Percentiles rank a stretch among this genome's conserved stretches.
phyloP scores from a whole-genome alignment of 1,284 basidiomycete species.

The Ganoderma leucocontextum region DNA sequence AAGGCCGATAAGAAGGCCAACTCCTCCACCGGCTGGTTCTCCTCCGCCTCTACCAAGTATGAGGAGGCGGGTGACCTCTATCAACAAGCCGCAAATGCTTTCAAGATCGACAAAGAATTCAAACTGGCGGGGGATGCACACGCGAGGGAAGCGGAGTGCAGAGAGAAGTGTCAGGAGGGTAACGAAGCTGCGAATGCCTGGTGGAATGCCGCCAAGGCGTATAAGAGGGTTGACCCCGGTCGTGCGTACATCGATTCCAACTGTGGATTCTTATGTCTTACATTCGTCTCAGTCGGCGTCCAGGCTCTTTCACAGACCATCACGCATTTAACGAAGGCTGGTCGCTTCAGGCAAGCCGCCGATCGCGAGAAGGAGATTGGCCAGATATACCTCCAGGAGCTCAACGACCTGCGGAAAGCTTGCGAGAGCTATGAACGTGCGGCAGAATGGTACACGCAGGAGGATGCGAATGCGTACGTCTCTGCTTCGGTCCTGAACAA shows the following conservation, averaged over 20 bases:
- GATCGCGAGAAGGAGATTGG: slow-evolving; percentile 98
- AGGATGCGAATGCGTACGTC: slow-evolving; percentile 93
- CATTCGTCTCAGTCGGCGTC: slow-evolving; percentile 75
- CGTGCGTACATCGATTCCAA: slow-evolving; percentile 55
- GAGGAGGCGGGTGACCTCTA: slow-evolving; percentile 96
- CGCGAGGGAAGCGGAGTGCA: slow-evolving; percentile 90
- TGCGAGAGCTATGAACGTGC: slow-evolving; percentile 93
- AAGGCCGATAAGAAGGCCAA: slow-evolving; percentile 94
- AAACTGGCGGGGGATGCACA: slow-evolving; percentile 91
- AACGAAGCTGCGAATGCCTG: slow-evolving; percentile 97
- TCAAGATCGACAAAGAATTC: slow-evolving; percentile 94
- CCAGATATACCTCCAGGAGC: slow-evolving; percentile 88
- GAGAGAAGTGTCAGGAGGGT: slow-evolving; percentile 84
- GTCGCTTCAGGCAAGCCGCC: slow-evolving; percentile 96
- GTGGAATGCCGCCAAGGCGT: slow-evolving; percentile 96
- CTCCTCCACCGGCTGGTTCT: slow-evolving; percentile 88
- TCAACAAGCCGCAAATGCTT: slow-evolving; percentile 93
- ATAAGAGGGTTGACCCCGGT: slow-evolving; percentile 87
- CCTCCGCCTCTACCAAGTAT: slow-evolving; percentile 80
- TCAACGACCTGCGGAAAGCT: slow-evolving; percentile 79
- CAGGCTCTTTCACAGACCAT: slow-evolving; percentile 91
- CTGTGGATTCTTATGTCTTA: not conserved
- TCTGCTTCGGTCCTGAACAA: slow-evolving; percentile 19
- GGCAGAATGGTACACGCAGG: slow-evolving; percentile 97
- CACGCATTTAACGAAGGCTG: slow-evolving; percentile 82